Base-by-base conservation (phyloP, 164 flowering plant genomes). In the Taxillus chinensis region DNA sequence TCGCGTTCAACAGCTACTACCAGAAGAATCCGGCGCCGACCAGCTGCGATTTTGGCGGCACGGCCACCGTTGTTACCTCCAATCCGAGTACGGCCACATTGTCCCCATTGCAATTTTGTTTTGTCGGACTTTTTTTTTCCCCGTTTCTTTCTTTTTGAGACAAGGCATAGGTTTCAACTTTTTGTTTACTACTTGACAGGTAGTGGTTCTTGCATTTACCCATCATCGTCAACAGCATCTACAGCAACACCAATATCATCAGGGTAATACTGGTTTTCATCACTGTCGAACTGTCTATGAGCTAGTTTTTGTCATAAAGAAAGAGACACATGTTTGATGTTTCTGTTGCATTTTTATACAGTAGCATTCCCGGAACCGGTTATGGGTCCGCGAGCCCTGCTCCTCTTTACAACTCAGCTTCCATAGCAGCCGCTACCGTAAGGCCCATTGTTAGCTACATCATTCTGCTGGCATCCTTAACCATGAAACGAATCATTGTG, bases 21-120 rank as follows among this genome's bases (percentile, higher is more conserved):
- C 97, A 86, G 70, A 87, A 78, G 79, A 87, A 83, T 69, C 95
- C 97, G 6, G 57, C 42, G 1, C 68, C 86, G 3, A 62, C 86
- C 2, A 91, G 96, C 76, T 95, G 97, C 61, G 87, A 91, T 62
- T 95, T 95, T 68, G 90, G 91, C 52, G 97, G 97, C 17, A 55
- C 77, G 55, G 97, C 99, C 12, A 61, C 49, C 27, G 5, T 86
- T 9, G 84, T 82, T 57, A 78, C 64, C 68, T 51, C 74, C 60
- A 89, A 89, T 73, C 99, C 99, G 79, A 89, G 99, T 93, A 84
- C 83, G 91, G 65, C 57, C 64, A 57, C 8, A 42, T 13, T 3
- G 11, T 53, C 39, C 7, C 5, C 7, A n/a, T 4, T 8, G 17
- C 14, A 42, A 5, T 8, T 8, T 51, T 42, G 3, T 7, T 62